Base-by-base conservation (phyloP, 768 basidiomycete genomes). In the Suillus luteus region DNA sequence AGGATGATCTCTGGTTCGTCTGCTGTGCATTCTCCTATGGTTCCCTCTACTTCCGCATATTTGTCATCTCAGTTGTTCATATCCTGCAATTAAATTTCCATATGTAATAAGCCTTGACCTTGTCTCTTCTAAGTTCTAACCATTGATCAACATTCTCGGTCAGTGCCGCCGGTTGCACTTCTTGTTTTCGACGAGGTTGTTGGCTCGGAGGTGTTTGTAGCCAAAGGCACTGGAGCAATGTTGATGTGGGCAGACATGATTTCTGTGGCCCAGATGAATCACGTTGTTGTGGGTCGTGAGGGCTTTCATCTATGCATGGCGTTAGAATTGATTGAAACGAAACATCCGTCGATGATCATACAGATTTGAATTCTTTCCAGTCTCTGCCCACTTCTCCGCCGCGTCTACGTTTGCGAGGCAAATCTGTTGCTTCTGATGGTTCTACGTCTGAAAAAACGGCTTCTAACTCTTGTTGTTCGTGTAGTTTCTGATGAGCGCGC, bases 291-390 rank as follows among this genome's bases (percentile, higher is more conserved):
- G 95, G 0, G 82, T 86, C 7, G 75, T 79, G 35, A 95, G 75
- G 1, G 95, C 89, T 58, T 85, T 89, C 85, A 91, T 90, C 95
- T 97, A 71, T 14, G 44, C 22, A 68, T 35, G 1, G 10, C 40
- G 41, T 66, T 44, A 60, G 40, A 24, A n/a, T 37, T n/a, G 31
- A 24, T n/a, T 17, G 7, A 59, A 59, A 24, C 48, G 19, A 9
- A n/a, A 40, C 6, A 55, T 51, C 17, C 33, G 9, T 52, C 3
- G 27, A 31, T 15, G 19, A 14, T 79, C 84, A 69, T 68, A 89
- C 95, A 15, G 92, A 92, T 85, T 95, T 96, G 76, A 96, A 96
- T 64, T 90, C 87, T 75, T 94, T 79, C 86, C 88, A 95, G 67
- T 95, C 89, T 65, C 93, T 81, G 1, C 92, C 93, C 3, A 88